Conservation (phyloP, 805 yeast genomes). For the Candida maesae region DNA sequence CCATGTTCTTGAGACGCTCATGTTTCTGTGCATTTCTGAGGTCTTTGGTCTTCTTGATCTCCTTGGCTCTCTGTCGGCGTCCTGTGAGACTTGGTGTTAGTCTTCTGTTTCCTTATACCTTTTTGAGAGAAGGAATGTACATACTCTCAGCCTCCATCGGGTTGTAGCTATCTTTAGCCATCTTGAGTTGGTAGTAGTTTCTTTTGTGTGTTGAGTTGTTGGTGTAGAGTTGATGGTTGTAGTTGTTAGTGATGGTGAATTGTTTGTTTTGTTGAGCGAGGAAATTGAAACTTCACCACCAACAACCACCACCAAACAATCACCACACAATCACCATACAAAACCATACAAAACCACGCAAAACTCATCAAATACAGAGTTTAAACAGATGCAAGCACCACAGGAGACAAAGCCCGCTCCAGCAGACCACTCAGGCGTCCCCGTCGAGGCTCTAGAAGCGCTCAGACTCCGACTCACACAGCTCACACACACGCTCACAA, state of each 20-base stretch:
- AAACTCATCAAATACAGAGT: too few relatives aligned
- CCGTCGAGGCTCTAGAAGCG: conserved; percentile 59
- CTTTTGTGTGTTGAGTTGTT: background rate
- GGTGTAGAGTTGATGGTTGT: too few relatives aligned
- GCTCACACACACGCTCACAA: conserved; percentile 54
- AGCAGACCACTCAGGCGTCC: conserved; percentile 43
- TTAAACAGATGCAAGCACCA: conserved; percentile 2
- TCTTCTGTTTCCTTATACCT: too few relatives aligned
- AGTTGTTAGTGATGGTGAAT: too few relatives aligned
- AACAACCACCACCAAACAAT: background rate
- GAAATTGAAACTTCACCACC: too few relatives aligned
- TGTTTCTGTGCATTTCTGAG: conserved; percentile 3
- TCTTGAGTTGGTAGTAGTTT: background rate
- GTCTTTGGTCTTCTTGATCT: conserved; percentile 8
- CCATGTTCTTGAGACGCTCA: conserved; percentile 7
- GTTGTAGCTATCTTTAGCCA: conserved; percentile 10
- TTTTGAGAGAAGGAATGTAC: conserved; percentile 1
- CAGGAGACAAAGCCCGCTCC: conserved; percentile 12
- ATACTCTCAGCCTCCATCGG: conserved; percentile 19
- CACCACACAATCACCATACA: background rate
- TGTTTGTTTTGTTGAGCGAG: too few relatives aligned
- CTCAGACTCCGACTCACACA: conserved; percentile 60
- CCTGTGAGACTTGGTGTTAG: too few relatives aligned
- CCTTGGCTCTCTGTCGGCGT: conserved; percentile 20
- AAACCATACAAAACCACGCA: too few relatives aligned